These are phyloP conservation scores for Papiliotrema fonsecae DNA, from an alignment of 1,284 basidiomycete genomes.

Conservation along the genomic window DNA sequence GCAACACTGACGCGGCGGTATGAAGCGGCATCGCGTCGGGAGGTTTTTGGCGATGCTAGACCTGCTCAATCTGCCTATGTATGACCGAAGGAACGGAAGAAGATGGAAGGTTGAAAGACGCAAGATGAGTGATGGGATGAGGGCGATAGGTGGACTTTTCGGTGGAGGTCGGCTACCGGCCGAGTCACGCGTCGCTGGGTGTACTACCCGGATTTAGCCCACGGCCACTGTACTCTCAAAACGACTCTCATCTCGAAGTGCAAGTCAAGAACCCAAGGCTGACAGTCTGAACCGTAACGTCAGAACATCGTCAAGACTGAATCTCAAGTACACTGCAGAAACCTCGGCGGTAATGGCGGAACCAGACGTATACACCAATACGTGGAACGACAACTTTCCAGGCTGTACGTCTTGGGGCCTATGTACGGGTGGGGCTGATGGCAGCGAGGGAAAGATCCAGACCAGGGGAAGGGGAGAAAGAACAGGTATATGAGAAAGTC, in stretches of 20 bases:
- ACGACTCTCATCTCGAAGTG: too few species aligned
- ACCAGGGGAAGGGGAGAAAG: conserved; percentile 33
- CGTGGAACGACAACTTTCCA: conserved; percentile 20
- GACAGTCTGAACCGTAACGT: too few species aligned
- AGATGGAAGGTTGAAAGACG: neutral
- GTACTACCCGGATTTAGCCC: too few species aligned
- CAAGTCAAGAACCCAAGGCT: too few species aligned
- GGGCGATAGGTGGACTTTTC: too few species aligned
- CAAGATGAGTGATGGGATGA: neutral
- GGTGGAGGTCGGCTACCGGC: too few species aligned
- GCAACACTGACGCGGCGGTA: neutral
- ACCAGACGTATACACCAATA: conserved; percentile 25
- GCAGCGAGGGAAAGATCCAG: conserved; percentile 26
- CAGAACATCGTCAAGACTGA: neutral
- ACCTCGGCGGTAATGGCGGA: neutral
- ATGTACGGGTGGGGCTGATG: conserved; percentile 2
- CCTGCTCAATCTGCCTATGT: neutral
- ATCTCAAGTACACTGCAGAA: neutral
- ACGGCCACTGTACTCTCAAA: too few species aligned
- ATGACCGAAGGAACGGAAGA: too few species aligned
- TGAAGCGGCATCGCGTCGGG: conserved; percentile 1
- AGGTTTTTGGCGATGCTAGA: neutral
- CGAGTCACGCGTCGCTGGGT: too few species aligned
- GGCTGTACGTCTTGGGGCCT: conserved; percentile 21
- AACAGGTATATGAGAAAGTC: conserved; percentile 33